Conservation (phyloP, 345 rosid species). For the Linum usitatissimum region DNA sequence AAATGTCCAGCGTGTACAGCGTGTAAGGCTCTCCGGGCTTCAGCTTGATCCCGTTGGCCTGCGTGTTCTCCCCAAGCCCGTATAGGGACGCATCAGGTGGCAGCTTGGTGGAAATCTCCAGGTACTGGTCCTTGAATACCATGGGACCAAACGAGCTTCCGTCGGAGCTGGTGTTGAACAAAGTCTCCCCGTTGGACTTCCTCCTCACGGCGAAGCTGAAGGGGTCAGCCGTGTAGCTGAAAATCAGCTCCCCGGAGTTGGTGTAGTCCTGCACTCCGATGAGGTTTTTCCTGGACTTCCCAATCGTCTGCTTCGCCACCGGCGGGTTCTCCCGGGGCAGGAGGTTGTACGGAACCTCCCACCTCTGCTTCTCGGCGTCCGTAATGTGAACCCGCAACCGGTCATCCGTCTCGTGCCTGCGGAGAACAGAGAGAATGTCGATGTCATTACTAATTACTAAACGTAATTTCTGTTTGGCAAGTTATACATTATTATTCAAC, state of each 20-base stretch:
- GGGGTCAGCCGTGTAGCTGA: slow-evolving; percentile 63
- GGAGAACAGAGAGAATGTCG: not conserved
- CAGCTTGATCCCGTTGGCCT: slow-evolving; percentile 84
- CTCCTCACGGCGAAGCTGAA: slow-evolving; percentile 83
- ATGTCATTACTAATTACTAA: slow-evolving; percentile 7
- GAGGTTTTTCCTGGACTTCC: slow-evolving; percentile 42
- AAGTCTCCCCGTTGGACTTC: slow-evolving; percentile 60
- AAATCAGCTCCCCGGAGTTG: slow-evolving; percentile 52
- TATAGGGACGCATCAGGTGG: slow-evolving; percentile 79
- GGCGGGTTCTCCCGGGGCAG: slow-evolving; percentile 71
- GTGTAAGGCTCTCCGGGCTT: slow-evolving; percentile 92
- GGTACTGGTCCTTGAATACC: slow-evolving; percentile 93
- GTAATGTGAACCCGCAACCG: slow-evolving; percentile 84
- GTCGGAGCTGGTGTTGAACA: slow-evolving; percentile 61
- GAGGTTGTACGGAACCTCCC: slow-evolving; percentile 92
- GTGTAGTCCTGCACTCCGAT: slow-evolving; percentile 40
- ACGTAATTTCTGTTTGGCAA: not conserved
- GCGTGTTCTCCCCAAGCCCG: slow-evolving; percentile 91
- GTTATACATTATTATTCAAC: too few species aligned
- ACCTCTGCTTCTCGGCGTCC: slow-evolving; percentile 73
- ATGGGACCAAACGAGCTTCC: slow-evolving; percentile 38
- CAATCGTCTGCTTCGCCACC: slow-evolving; percentile 30
- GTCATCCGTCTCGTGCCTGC: slow-evolving; percentile 67
- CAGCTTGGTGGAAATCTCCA: slow-evolving; percentile 78
- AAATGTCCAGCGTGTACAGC: slow-evolving; percentile 66